Conservation (phyloP, 1,284 basidiomycete genomes). For the Rhodotorula mucilaginosa region DNA sequence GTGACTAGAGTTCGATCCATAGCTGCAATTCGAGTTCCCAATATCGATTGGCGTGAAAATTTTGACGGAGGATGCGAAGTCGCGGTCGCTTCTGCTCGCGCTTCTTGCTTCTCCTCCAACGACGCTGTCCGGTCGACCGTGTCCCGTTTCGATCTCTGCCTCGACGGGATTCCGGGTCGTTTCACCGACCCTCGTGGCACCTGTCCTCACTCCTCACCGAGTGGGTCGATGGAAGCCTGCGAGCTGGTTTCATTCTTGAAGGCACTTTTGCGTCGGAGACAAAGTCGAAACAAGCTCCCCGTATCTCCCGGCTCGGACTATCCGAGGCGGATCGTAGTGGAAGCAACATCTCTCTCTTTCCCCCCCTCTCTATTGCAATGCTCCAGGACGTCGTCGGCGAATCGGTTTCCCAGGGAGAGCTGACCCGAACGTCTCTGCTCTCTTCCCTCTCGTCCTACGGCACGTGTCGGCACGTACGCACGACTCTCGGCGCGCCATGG, state of each 20-base stretch:
- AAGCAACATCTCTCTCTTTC: background rate
- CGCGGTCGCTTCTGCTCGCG: no score
- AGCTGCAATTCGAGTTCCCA: no score
- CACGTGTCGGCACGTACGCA: no score
- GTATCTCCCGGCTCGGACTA: slow-evolving; percentile 4
- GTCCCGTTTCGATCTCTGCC: background rate
- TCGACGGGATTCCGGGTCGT: background rate
- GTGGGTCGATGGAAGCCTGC: background rate
- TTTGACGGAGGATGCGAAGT: no score
- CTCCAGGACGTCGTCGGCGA: background rate
- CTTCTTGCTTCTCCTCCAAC: background rate
- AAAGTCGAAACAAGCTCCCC: background rate
- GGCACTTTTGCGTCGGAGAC: background rate
- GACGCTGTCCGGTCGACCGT: background rate
- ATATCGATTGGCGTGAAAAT: no score
- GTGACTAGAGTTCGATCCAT: no score
- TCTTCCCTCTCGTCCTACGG: no score
- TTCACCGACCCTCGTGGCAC: background rate
- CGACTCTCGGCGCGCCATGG: background rate
- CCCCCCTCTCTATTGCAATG: background rate
- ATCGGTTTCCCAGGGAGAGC: background rate
- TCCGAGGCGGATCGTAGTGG: slow-evolving; percentile 3
- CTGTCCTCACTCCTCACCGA: background rate
- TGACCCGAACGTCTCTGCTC: background rate
- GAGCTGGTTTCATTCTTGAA: background rate